These are phyloP conservation scores for Zelopaecilomyces penicillatus DNA, from an alignment of 2,329 filamentous ascomycete genomes.

Conservation along the genomic window DNA sequence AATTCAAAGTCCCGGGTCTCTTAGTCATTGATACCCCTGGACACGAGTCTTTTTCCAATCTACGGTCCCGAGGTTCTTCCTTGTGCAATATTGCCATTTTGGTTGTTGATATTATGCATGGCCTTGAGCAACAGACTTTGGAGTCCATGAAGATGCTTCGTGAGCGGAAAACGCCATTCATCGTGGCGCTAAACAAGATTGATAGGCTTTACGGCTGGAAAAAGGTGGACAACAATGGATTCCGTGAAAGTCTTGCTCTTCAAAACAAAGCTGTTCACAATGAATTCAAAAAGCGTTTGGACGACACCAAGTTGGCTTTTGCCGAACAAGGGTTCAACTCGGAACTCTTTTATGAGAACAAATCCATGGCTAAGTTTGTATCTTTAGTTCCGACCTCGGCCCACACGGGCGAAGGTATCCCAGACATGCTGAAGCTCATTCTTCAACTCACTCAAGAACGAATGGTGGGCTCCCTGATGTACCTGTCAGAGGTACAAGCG, in stretches of 20 bases:
- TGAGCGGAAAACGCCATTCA: conserved; percentile 93
- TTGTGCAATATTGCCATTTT: conserved; percentile 99
- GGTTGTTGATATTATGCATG: conserved; percentile 99
- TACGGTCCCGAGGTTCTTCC: conserved; percentile 92
- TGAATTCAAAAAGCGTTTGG: conserved; percentile 85
- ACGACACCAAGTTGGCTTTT: conserved; percentile 88
- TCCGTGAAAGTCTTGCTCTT: conserved; percentile 80
- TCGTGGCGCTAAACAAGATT: conserved; percentile 98
- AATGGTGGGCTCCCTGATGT: conserved; percentile 97
- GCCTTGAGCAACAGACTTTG: conserved; percentile 90
- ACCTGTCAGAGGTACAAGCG: conserved; percentile 93
- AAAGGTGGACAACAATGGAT: conserved; percentile 97
- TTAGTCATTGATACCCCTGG: conserved; percentile 96
- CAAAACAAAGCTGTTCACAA: conserved; percentile 91
- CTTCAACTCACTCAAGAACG: conserved; percentile 88
- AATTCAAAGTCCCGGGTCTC: conserved; percentile 96
- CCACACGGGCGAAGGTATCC: conserved; percentile 97
- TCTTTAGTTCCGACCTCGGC: conserved; percentile 97
- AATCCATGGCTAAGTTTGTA: conserved; percentile 87
- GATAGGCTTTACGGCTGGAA: conserved; percentile 99
- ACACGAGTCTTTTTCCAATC: conserved; percentile 99
- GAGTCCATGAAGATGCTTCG: conserved; percentile 94
- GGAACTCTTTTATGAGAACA: conserved; percentile 95
- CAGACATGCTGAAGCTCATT: conserved; percentile 96
- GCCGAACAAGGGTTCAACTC: conserved; percentile 97